Evolutionary conservation across 768 basidiomycete species (phyloP).

Genomic region (Crepidotus variabilis): DNA sequence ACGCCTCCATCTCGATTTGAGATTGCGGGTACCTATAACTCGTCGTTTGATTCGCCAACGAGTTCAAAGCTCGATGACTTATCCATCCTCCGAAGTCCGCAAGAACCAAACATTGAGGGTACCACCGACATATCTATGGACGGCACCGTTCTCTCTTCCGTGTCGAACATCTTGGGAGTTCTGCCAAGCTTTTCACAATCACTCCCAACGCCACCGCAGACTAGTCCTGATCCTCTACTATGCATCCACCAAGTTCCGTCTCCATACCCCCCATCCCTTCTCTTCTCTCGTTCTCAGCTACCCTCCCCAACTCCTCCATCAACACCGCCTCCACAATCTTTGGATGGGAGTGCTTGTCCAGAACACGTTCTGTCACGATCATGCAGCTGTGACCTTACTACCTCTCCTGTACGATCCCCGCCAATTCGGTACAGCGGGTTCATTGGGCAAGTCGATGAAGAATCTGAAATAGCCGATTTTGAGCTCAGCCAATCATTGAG

Average conservation of each 20-base stretch:
- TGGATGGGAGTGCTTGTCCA: not conserved
- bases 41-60: not conserved
- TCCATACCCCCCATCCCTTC: constrained; percentile 18
- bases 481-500: constrained; percentile 28
- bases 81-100: not conserved
- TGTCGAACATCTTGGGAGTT: constrained; percentile 20
- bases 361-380: constrained; percentile 10
- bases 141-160: constrained; percentile 1
- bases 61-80: not conserved
- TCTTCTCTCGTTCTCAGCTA: constrained; percentile 18
- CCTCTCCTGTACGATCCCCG: not conserved
- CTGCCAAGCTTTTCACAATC: constrained; percentile 14
- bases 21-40: no score
- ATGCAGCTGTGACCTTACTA: constrained; percentile 1
- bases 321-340: not conserved
- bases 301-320: not conserved
- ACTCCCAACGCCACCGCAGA: constrained; percentile 3
- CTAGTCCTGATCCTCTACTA: constrained; percentile 8
- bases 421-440: constrained; percentile 48
- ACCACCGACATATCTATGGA: not conserved
- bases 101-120: not conserved
- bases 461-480: constrained; percentile 48
- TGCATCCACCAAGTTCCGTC: constrained; percentile 57
- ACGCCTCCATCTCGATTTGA: not conserved
- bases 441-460: constrained; percentile 52